Percentiles rank a stretch among this genome's conserved stretches.
phyloP scores from a whole-genome alignment of 1,139 yeast genomes.

The Scheffersomyces illinoinensis region DNA sequence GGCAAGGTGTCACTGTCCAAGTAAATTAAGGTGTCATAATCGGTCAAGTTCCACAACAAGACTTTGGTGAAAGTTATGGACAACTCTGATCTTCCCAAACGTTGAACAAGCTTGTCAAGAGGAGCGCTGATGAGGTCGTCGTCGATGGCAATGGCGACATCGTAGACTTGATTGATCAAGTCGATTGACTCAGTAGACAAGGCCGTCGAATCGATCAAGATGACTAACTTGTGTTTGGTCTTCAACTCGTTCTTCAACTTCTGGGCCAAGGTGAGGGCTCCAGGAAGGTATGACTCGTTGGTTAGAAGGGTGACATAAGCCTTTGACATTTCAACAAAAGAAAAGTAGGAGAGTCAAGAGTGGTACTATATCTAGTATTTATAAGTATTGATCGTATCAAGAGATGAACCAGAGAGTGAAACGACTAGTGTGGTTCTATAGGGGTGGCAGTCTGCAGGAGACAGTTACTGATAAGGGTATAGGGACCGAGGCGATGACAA shows the following conservation, averaged over 20 bases:
- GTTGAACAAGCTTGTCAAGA: slow-evolving; percentile 16
- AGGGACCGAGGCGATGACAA: background rate
- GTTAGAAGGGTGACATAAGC: slow-evolving; percentile 34
- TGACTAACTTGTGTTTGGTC: slow-evolving; percentile 21
- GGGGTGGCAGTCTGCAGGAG: background rate
- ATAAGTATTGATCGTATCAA: background rate
- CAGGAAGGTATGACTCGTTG: slow-evolving; percentile 30
- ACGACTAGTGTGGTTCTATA: background rate
- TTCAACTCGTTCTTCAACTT: slow-evolving; percentile 19
- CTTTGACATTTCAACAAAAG: slow-evolving; percentile 11
- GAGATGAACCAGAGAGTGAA: background rate
- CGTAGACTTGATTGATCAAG: slow-evolving; percentile 21
- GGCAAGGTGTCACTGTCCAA: slow-evolving; percentile 34
- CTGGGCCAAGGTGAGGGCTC: slow-evolving; percentile 29
- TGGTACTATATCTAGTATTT: too few relatives aligned
- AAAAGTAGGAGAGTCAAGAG: background rate
- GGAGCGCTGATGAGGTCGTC: slow-evolving; percentile 21
- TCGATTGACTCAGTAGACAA: slow-evolving; percentile 18
- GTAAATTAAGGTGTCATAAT: slow-evolving; percentile 26
- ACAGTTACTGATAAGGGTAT: background rate
- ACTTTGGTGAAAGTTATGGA: slow-evolving; percentile 29
- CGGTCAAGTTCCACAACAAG: slow-evolving; percentile 27
- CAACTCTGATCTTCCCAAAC: slow-evolving; percentile 29
- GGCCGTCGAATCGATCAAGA: slow-evolving; percentile 21
- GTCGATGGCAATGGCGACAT: slow-evolving; percentile 26